Base-by-base conservation (phyloP, 116 monocot genomes). In the Papilionanthe hybrid region DNA sequence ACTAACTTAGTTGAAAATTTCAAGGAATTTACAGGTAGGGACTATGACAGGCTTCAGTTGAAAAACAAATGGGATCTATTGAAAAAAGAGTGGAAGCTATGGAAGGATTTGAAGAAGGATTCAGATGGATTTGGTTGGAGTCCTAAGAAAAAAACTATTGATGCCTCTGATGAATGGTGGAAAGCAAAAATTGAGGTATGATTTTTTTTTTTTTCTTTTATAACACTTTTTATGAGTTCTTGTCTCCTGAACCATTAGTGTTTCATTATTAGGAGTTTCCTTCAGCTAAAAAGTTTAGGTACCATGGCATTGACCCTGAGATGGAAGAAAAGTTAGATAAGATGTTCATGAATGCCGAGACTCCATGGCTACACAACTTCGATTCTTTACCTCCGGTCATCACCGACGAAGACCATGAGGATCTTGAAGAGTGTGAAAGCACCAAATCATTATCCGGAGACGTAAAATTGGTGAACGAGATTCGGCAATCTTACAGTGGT, bases 1-100 rank as follows among this genome's bases (percentile, higher is more conserved):
- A 30, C 28, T 11, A 50, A 28, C 23, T 50, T 76, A 30, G 76
- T 76, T 15, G 28, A 53, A 48, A 55, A 76, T 27, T 76, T 76
- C 76, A 50, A 48, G 27, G 20, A 76, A 25, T 55, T 28, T 17
- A 50, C 76, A 7, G 76, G 76, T 17, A 76, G 29, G 50, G 48
- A 50, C 8, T 76, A 76, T 53, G 55, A 48, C 13, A 49, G 55
- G 30, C 53, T 76, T 48, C 76, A 76, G 20, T 76, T 76, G 76
- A 76, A 76, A 29, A 76, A 76, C 28, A 76, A 76, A 53, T 76
- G 76, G 76, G 76, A 76, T 76, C 53, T 13, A 27, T 28, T 76
- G 15, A 76, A 76, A 29, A 55, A 55, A 53, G 76, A 76, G 15
- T 76, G 76, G 76, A 76, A 76, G 50, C n/a, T 76, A 29, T 76